Base-by-base conservation (phyloP, 2,329 filamentous ascomycete genomes). In the Blastomyces gilchristii region DNA sequence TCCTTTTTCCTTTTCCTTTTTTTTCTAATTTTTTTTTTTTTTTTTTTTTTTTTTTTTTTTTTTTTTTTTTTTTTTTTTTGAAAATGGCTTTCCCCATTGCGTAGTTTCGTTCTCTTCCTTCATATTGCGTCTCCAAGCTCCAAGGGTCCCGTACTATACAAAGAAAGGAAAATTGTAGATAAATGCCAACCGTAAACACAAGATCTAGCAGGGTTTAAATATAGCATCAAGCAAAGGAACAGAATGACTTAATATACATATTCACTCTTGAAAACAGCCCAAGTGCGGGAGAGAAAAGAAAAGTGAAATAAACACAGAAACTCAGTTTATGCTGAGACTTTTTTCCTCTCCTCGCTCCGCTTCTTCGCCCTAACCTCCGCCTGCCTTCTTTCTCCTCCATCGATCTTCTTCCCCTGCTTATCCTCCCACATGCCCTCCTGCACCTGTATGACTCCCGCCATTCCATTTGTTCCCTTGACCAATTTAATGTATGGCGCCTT, bases 341-440 rank as follows among this genome's bases (percentile, higher is more conserved):
- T 90, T 76, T 87, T 89, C 68, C 90, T 87, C 79, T 92, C 89
- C 45, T 86, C 86, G 60, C 89, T 86, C 67, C 88, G 84, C 78
- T 86, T 88, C 86, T 96, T 96, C 70, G 92, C 91, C 70, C 90
- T 83, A 61, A 97, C 87, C 79, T 96, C 88, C 18, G 88, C 89
- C 75, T 84, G 86, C 76, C 94, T 85, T 75, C 94, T 87, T 82
- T 99, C 94, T 81, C 94, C 94, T 72, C 94, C 94, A 77, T 97
- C 92, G 68, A 99, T 87, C 86, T 97, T 97, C 71, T 86, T 85
- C 37, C 94, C 93, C 70, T 87, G 83, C 73, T 83, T 87, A 71
- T 91, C 82, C 80, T 97, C 93, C 94, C 93, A 97, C 80, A 97
- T 88, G 11, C 93, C 91, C 75, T 97, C 92, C 63, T 87, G 85